phyloP scores from a whole-genome alignment of 1,284 basidiomycete genomes.

The Naganishia sp. region DNA sequence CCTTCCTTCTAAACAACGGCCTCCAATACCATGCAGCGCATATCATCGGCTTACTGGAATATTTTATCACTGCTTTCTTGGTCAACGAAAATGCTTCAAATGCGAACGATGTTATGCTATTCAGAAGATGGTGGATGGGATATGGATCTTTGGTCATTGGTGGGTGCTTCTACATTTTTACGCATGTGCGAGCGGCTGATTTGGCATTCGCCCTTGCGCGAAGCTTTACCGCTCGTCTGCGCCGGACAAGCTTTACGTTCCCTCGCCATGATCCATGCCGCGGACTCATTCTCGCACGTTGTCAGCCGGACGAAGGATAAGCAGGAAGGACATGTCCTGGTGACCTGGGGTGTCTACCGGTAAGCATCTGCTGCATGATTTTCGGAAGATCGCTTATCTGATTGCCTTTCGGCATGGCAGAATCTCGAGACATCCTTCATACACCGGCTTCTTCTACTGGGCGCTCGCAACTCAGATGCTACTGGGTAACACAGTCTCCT shows the following conservation, averaged over 20 bases:
- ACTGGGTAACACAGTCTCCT: constrained; percentile 77
- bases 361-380: constrained; percentile 50
- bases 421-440: constrained; percentile 91
- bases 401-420: constrained; percentile 54
- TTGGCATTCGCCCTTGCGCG: neutral
- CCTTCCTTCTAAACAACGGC: constrained; percentile 92
- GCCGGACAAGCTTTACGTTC: constrained; percentile 79
- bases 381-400: no score
- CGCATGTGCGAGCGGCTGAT: neutral
- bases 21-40: constrained; percentile 83
- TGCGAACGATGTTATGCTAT: neutral
- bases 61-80: constrained; percentile 70
- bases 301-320: constrained; percentile 73
- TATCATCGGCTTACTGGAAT: constrained; percentile 73
- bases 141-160: constrained; percentile 61
- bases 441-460: constrained; percentile 98
- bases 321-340: constrained; percentile 70
- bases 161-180: constrained; percentile 41
- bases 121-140: constrained; percentile 33
- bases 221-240: constrained; percentile 60
- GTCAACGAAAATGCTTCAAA: neutral
- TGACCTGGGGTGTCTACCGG: constrained; percentile 83
- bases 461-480: constrained; percentile 92
- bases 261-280: constrained; percentile 91
- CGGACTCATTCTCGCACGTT: constrained; percentile 87